These are phyloP conservation scores for Acrodontium crateriforme DNA, from an alignment of 2,329 filamentous ascomycete genomes.

Conservation along the genomic window DNA sequence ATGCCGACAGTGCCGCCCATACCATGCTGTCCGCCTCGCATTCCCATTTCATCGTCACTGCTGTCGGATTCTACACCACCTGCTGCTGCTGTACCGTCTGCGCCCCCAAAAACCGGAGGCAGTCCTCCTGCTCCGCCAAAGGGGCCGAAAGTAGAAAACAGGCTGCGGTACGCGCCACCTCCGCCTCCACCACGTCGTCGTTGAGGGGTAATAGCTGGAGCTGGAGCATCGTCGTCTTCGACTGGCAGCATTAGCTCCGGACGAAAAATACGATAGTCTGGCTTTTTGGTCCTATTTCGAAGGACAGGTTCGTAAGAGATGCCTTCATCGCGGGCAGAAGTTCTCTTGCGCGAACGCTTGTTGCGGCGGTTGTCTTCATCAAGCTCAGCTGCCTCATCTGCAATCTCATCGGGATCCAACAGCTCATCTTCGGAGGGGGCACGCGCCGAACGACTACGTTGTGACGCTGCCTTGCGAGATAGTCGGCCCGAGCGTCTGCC, in stretches of 20 bases:
- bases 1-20: constrained; percentile 50
- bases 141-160: constrained; percentile 83
- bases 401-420: constrained; percentile 32
- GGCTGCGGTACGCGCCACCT: constrained; percentile 54
- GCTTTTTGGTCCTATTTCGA: constrained; percentile 52
- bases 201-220: constrained; percentile 45
- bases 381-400: constrained; percentile 46
- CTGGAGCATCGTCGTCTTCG: constrained; percentile 58
- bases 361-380: constrained; percentile 35
- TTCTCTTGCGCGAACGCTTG: constrained; percentile 25
- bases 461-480: constrained; percentile 33
- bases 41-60: constrained; percentile 74
- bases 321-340: constrained; percentile 11
- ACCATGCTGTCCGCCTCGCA: constrained; percentile 42
- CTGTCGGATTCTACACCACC: constrained; percentile 86
- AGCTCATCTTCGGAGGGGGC: constrained; percentile 36
- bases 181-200: constrained; percentile 50
- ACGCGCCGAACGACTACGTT: constrained; percentile 28
- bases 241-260: constrained; percentile 55
- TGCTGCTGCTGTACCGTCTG: constrained; percentile 59
- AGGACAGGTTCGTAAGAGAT: constrained; percentile 32
- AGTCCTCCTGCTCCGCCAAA: constrained; percentile 75
- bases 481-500: constrained; percentile 38
- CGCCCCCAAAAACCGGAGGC: constrained; percentile 57
- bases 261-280: constrained; percentile 78